Conservation (phyloP, 2,329 filamentous ascomycete genomes). For the Leptographium lundbergii region DNA sequence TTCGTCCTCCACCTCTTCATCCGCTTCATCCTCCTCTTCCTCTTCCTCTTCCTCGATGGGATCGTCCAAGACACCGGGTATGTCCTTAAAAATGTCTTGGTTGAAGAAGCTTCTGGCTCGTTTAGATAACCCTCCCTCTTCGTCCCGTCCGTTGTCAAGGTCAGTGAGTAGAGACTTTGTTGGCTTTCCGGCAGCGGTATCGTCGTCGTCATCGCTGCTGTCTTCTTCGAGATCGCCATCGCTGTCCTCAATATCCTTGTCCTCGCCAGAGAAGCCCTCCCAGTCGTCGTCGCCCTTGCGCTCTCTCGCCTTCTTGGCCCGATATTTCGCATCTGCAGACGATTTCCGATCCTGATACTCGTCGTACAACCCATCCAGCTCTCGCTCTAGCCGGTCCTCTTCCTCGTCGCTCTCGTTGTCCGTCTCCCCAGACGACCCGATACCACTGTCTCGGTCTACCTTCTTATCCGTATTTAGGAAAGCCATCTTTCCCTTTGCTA, state of each 20-base stretch:
- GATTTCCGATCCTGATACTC: constrained; percentile 71
- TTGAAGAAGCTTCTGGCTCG: constrained; percentile 83
- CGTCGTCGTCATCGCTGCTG: constrained; percentile 48
- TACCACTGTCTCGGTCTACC: constrained; percentile 48
- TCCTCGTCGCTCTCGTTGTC: constrained; percentile 63
- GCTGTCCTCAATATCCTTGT: constrained; percentile 42
- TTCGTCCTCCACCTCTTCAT: neutral
- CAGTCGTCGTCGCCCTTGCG: constrained; percentile 79
- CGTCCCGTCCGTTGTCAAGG: constrained; percentile 39
- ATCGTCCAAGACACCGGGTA: constrained; percentile 53
- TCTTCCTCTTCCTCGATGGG: constrained; percentile 17
- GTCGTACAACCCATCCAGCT: constrained; percentile 81
- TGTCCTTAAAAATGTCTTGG: constrained; percentile 84
- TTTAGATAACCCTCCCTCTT: constrained; percentile 57
- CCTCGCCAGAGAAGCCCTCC: constrained; percentile 64
- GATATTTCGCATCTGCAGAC: constrained; percentile 71
- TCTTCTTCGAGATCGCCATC: constrained; percentile 42
- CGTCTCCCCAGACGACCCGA: constrained; percentile 38
- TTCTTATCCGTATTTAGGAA: constrained; percentile 32
- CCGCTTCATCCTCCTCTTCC: neutral
- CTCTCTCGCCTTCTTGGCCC: constrained; percentile 77
- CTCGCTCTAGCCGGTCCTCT: constrained; percentile 67
- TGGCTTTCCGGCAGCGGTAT: constrained; percentile 26
- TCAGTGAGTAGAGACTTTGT: constrained; percentile 44
- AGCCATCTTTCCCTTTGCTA: constrained; percentile 70